Evolutionary conservation across 2,329 filamentous ascomycete genomes (phyloP), one percentile per base, ranked within the genome.

Genomic region (Fusarium mundagurra): DNA sequence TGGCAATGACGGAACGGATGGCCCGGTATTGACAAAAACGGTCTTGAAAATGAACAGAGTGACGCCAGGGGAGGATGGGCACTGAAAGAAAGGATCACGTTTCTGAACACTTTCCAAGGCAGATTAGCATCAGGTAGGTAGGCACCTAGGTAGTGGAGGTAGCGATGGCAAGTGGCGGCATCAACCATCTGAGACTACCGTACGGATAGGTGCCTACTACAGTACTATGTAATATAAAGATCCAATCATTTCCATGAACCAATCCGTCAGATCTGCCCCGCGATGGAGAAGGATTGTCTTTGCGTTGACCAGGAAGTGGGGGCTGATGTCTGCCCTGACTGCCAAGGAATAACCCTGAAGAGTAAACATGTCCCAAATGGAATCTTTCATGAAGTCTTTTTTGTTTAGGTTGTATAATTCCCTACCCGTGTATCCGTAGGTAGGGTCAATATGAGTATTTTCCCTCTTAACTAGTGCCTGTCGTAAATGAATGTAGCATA

Each of bases 21-120:
- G 33, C 50, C 67, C 72, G 67, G 71, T 59, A 47, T n/a, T 53
- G 57, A 57, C 45, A 66, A 33, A 43, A 50, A 41, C 34, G 27
- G 33, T 34, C 29, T 53, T 33, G 20, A 59, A 59, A n/a, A 24
- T 34, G 63, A 44, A 44, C 63, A 47, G 61, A 33, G 69, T 75
- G 72, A 75, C 72, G 69, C 67, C 72, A 73, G 50, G 58, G 50
- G 59, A 64, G 68, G 61, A 64, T 61, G 68, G 31, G 72, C 57
- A 70, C 72, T 57, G 51, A 70, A 39, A 43, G 34, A 70, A 43
- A 43, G 31, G 70, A 73, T 71, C 70, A 53, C 71, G 70, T 53
- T 61, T 47, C 33, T 47, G 38, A 64, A 60, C 43, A 57, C 62
- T 55, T 74, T 74, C 59, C 67, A 74, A 74, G 71, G 71, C 67